Base-by-base conservation (phyloP, 345 rosid species). In the Citrus australasica region DNA sequence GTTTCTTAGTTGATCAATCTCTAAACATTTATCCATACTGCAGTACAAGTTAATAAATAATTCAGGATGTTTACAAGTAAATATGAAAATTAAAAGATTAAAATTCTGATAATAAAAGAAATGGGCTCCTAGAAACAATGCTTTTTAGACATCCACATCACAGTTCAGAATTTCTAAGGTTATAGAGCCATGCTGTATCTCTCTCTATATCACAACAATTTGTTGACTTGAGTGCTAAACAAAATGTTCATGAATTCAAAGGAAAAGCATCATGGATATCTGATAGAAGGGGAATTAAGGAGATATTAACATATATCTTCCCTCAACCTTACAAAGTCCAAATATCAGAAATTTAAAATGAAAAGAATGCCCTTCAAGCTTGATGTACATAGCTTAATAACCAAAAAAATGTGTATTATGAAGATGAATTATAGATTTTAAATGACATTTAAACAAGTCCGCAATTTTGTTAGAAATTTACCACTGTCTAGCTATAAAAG, bases 1-100 rank as follows among this genome's bases (percentile, higher is more conserved):
- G 75, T 85, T 76, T 75, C 85, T 83, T 68, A 91, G 87, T 82
- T 79, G 86, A 78, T 89, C 94, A 78, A 90, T 82, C 80, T 89
- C 90, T 67, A 77, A 25, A 77, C 88, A 83, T 85, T 86, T 88
- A 77, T 87, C 88, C 76, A 73, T 63, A 73, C 98, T 91, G 86
- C 77, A 85, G 68, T 63, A 66, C 46, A 76, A 79, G 37, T 59
- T 35, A 77, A 78, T 33, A 21, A 4, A 56, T 46, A 30, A 38
- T 59, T 16, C 6, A 1, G 28, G 42, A 40, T 8, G 38, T 16
- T 40, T 42, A 27, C 13, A 24, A 74, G 17, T 28, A 62, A 10
- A 62, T 13, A 24, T 27, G 19, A 25, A 71, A 60, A 60, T 42
- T 35, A 22, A 42, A 74, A 46, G 17, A 46, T 46, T 46, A 46